These are phyloP conservation scores for Malus hybrid DNA, from an alignment of 331 rosid genomes.

Conservation along the genomic window DNA sequence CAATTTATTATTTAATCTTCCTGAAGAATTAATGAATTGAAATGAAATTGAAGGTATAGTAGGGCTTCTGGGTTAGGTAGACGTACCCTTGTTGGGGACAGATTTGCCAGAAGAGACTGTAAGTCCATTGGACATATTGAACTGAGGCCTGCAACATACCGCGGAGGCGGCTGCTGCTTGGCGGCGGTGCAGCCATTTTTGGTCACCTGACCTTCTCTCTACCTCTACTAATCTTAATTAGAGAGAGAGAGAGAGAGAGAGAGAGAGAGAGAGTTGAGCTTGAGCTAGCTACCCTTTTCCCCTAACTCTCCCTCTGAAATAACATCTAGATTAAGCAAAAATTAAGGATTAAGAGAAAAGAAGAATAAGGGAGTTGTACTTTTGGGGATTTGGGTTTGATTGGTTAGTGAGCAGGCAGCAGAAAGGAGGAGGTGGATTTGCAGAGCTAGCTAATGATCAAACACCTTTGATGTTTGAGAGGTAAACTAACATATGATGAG, in stretches of 20 bases:
- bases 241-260: not conserved
- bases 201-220: slow-evolving; percentile 5
- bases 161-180: slow-evolving; percentile 45
- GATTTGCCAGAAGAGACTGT: slow-evolving; percentile 83
- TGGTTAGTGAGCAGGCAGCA: not conserved
- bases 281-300: not conserved
- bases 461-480: not conserved
- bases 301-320: not conserved
- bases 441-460: not conserved
- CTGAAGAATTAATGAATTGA: not conserved
- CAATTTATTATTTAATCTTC: not conserved
- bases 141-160: slow-evolving; percentile 73
- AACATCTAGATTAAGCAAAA: not conserved
- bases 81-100: slow-evolving; percentile 74
- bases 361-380: not conserved
- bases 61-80: not conserved
- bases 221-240: no score
- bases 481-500: not conserved
- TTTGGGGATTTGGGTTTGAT: slow-evolving; percentile 5
- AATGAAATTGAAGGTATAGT: not conserved
- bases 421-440: not conserved
- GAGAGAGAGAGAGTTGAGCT: not conserved
- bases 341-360: not conserved
- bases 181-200: slow-evolving; percentile 50
- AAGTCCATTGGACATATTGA: slow-evolving; percentile 98